Base-by-base conservation (phyloP, 2,329 filamentous ascomycete species). In the Venturia pyrina region DNA sequence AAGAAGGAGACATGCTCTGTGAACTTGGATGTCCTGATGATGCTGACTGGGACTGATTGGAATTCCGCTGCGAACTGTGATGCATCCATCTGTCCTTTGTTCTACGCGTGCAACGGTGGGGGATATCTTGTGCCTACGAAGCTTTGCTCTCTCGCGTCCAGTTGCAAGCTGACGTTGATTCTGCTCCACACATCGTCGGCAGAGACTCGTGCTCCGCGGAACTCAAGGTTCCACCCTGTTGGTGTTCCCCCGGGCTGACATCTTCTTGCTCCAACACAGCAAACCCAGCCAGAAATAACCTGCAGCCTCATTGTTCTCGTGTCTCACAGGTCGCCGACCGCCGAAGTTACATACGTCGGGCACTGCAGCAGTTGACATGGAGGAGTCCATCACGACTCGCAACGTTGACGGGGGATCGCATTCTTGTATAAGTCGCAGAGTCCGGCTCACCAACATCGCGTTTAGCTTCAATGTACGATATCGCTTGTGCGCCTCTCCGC, bases 1-100 rank as follows among this genome's bases (percentile, higher is more conserved):
- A 87, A 81, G 53, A 59, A 84, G 86, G 86, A 86, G 78, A 86
- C 83, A 85, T 82, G 8, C 28, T 21, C 15, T 59, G 53, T 32
- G 5, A 28, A 34, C 19, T 3, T 43, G 24, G 28, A 10, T 43
- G 0, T 41, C 24, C 6, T 13, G 2, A 8, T 13, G 17, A 19
- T 21, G 56, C 28, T 37, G 56, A 28, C 28, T 28, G 28, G 28
- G 28, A 40, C 37, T 40, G 37, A 40, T 40, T 40, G 37, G 11
- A 7, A 40, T 11, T 37, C 34, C 10, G 5, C 34, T 15, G 37
- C 37, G n/a, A 21, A 40, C 37, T 44, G 13, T 15, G 40, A 13
- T 43, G 5, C 13, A 11, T 15, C 13, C 8, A 10, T 11, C 5
- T 43, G 40, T 10, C 7, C 13, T 13, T 43, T 43, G 40, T 13